Conservation (phyloP, 345 rosid species). For the Xanthoceras sorbifolium region DNA sequence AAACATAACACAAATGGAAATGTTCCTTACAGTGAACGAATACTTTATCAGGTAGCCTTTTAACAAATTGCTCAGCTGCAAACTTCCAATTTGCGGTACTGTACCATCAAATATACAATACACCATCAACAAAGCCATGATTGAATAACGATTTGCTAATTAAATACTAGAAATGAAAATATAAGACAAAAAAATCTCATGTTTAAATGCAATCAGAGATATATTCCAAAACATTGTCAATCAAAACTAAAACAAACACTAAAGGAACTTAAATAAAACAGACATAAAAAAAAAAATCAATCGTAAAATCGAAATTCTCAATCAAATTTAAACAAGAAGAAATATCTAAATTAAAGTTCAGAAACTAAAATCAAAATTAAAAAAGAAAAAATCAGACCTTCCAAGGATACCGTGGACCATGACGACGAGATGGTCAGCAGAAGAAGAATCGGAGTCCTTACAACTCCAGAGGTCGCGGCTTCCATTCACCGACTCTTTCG, state of each 20-base stretch:
- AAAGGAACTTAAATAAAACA: too few species aligned
- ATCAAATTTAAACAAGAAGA: not conserved
- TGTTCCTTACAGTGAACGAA: slow-evolving; percentile 77
- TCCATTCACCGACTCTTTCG: slow-evolving; percentile 63
- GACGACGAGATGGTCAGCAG: slow-evolving; percentile 93
- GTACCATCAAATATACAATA: slow-evolving; percentile 29
- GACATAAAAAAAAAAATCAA: slow-evolving; percentile 1
- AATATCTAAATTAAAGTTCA: not conserved
- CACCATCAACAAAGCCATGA: not conserved
- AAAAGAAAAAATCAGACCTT: slow-evolving; percentile 41
- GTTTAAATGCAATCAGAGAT: not conserved
- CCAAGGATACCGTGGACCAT: slow-evolving; percentile 99
- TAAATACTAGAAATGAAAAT: not conserved
- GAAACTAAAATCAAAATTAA: too few species aligned
- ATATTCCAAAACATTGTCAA: not conserved
- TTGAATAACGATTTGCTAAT: not conserved
- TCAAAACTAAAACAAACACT: not conserved
- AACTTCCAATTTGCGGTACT: slow-evolving; percentile 94
- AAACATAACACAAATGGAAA: not conserved
- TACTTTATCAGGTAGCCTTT: slow-evolving; percentile 70
- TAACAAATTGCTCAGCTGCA: slow-evolving; percentile 87
- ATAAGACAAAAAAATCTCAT: not conserved
- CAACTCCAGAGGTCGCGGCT: slow-evolving; percentile 80
- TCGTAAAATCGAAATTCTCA: not conserved
- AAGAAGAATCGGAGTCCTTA: slow-evolving; percentile 51